Evolutionary conservation across 2,329 filamentous ascomycete genomes (phyloP).

Genomic region (Trichophaea hybrida): DNA sequence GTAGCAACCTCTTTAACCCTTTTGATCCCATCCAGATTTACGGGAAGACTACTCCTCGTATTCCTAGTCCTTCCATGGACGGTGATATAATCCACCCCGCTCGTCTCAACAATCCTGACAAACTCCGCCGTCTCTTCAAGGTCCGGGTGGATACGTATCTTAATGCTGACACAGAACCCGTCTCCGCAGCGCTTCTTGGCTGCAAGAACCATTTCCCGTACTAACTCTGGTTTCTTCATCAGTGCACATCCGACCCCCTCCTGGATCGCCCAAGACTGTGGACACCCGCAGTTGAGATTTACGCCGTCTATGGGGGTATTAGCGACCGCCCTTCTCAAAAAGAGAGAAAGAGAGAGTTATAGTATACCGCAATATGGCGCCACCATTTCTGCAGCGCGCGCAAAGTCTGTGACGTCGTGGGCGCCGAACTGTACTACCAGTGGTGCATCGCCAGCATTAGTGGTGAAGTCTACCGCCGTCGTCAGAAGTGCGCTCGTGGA

Average conservation of each 20-base stretch:
- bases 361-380: constrained; percentile 38
- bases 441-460: constrained; percentile 39
- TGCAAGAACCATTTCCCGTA: constrained; percentile 49
- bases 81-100: constrained; percentile 52
- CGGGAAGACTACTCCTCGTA: constrained; percentile 47
- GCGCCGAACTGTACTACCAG: constrained; percentile 56
- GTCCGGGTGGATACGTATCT: constrained; percentile 55
- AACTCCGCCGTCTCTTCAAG: constrained; percentile 33
- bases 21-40: constrained; percentile 47
- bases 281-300: constrained; percentile 59
- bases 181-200: constrained; percentile 39
- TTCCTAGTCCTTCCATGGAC: constrained; percentile 51
- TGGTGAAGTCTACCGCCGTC: constrained; percentile 41
- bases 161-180: constrained; percentile 52
- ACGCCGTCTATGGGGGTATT: constrained; percentile 38
- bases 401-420: constrained; percentile 46
- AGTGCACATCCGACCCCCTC: constrained; percentile 54
- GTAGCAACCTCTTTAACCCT: constrained; percentile 37
- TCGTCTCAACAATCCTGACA: constrained; percentile 39
- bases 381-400: constrained; percentile 47
- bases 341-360: no score
- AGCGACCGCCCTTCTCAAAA: no score
- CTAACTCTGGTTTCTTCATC: constrained; percentile 49
- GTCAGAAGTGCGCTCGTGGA: not conserved
- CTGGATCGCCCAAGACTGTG: constrained; percentile 57